A percentile compares a stretch with the other conserved stretches of the same genome.
phyloP scores from a whole-genome alignment of 1,284 basidiomycete species.

The Trichosporon inkin region DNA sequence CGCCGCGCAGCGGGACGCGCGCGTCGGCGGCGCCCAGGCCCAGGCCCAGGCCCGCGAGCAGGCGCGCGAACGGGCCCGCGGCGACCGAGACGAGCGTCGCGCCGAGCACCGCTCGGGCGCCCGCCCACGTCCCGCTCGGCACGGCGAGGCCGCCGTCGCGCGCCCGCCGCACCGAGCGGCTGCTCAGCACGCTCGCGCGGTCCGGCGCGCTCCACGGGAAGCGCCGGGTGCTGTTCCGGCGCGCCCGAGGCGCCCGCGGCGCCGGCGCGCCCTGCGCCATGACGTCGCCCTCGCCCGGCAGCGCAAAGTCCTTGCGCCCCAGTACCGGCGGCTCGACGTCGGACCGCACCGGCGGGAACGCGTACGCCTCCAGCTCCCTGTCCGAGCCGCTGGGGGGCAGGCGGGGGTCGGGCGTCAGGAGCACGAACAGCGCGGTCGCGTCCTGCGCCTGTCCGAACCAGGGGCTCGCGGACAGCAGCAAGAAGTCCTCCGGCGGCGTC shows the following conservation, averaged over 20 bases:
- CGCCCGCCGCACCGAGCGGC: not conserved
- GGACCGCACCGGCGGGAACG: conserved; percentile 51
- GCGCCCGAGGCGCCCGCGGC: conserved; percentile 27
- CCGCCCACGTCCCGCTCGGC: not conserved
- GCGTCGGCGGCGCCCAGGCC: no score
- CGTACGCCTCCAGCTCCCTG: conserved; percentile 49
- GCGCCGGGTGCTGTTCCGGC: conserved; percentile 28
- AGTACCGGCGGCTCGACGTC: conserved; percentile 37
- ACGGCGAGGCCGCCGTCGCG: conserved; percentile 34
- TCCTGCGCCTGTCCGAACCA: conserved; percentile 69
- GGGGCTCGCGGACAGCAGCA: conserved; percentile 65
- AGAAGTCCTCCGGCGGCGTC: conserved; percentile 69
- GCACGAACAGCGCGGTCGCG: conserved; percentile 61
- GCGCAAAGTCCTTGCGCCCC: conserved; percentile 44
- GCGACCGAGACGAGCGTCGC: conserved; percentile 43
- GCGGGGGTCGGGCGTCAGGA: conserved; percentile 42
- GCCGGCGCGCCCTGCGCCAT: conserved; percentile 45
- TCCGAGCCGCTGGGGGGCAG: conserved; percentile 37
- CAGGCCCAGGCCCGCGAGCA: conserved; percentile 41
- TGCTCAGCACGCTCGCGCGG: not conserved
- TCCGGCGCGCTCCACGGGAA: conserved; percentile 41
- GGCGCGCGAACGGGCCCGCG: conserved; percentile 41
- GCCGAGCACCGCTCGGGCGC: conserved; percentile 22
- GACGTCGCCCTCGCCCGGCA: conserved; percentile 43
- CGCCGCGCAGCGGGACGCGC: conserved; percentile 44